Percentiles rank a stretch among this genome's conserved stretches.
These are phyloP conservation scores for Acaromyces ingoldii DNA, from an alignment of 1,284 basidiomycete genomes.

Conservation along the genomic window DNA sequence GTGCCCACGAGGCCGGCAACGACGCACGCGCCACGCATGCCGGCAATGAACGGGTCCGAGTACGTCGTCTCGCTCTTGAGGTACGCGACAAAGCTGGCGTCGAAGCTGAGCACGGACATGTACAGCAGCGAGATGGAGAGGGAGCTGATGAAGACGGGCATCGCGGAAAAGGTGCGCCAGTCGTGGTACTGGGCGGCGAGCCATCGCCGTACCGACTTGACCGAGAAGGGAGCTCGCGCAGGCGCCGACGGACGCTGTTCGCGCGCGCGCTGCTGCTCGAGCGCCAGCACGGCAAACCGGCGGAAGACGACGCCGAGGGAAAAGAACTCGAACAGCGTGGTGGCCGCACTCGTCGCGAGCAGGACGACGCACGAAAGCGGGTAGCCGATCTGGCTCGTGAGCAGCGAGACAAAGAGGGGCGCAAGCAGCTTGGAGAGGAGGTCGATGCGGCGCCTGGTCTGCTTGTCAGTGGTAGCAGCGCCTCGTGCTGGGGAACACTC, in stretches of 20 bases:
- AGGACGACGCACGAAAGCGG: conserved; percentile 23
- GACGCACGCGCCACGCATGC: conserved; percentile 58
- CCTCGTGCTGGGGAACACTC: conserved; percentile 21
- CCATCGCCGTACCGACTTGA: no score
- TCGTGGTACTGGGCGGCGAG: conserved; percentile 36
- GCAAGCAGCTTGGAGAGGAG: conserved; percentile 59
- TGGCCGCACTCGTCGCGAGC: conserved; percentile 20
- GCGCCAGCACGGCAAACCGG: conserved; percentile 23
- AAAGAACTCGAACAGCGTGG: conserved; percentile 30
- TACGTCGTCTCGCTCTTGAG: conserved; percentile 41
- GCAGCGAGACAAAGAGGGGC: conserved; percentile 60
- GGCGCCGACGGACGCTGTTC: no score
- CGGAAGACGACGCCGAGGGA: conserved; percentile 32
- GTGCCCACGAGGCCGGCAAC: conserved; percentile 57
- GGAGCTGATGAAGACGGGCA: conserved; percentile 56
- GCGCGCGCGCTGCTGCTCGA: conserved; percentile 15
- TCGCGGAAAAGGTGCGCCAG: conserved; percentile 56
- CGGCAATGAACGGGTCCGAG: conserved; percentile 58
- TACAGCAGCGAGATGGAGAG: conserved; percentile 58
- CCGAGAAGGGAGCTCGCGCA: no score
- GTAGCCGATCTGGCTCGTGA: conserved; percentile 51
- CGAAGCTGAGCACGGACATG: conserved; percentile 55
- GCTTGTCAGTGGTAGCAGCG: conserved; percentile 44
- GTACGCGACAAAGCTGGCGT: conserved; percentile 38
- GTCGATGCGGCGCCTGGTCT: conserved; percentile 58